Conservation (phyloP, 1,284 basidiomycete genomes). For the Amylostereum areolatum region DNA sequence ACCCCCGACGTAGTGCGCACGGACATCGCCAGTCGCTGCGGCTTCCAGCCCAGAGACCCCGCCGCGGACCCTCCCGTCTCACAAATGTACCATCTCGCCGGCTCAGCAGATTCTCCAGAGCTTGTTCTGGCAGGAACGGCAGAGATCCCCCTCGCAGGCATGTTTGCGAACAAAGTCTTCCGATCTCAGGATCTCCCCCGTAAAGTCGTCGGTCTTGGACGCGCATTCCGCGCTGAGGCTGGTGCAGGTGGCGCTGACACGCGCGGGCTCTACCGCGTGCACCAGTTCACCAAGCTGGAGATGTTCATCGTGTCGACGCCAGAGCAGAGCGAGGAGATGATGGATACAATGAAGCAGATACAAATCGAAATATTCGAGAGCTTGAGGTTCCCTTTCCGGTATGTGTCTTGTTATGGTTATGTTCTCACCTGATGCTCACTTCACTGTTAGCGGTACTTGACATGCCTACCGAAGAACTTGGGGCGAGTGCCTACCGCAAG, state of each 20-base stretch:
- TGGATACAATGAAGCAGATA: slow-evolving; percentile 74
- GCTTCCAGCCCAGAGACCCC: slow-evolving; percentile 87
- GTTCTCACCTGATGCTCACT: slow-evolving; percentile 5
- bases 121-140: slow-evolving; percentile 72
- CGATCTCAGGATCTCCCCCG: slow-evolving; percentile 53
- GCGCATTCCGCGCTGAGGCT: slow-evolving; percentile 93
- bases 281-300: slow-evolving; percentile 97
- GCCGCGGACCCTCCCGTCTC: slow-evolving; percentile 46
- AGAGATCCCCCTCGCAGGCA: slow-evolving; percentile 80
- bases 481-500: slow-evolving; percentile 91
- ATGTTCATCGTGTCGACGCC: slow-evolving; percentile 70
- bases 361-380: slow-evolving; percentile 76
- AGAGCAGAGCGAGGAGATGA: slow-evolving; percentile 63
- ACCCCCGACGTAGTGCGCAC: slow-evolving; percentile 89
- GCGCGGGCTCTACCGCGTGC: slow-evolving; percentile 91
- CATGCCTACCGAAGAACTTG: slow-evolving; percentile 97
- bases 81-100: slow-evolving; percentile 63
- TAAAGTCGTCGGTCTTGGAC: slow-evolving; percentile 83
- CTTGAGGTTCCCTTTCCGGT: slow-evolving; percentile 79
- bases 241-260: slow-evolving; percentile 90
- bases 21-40: slow-evolving; percentile 85
- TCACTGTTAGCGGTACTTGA: slow-evolving; percentile 72
- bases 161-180: slow-evolving; percentile 71
- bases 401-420: slow-evolving; percentile 18
- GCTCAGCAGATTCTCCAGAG: slow-evolving; percentile 34